A percentile compares a stretch with the other conserved stretches of the same genome.
Evolutionary conservation across 768 basidiomycete species (phyloP).

Genomic region (Boletus subparvulus): DNA sequence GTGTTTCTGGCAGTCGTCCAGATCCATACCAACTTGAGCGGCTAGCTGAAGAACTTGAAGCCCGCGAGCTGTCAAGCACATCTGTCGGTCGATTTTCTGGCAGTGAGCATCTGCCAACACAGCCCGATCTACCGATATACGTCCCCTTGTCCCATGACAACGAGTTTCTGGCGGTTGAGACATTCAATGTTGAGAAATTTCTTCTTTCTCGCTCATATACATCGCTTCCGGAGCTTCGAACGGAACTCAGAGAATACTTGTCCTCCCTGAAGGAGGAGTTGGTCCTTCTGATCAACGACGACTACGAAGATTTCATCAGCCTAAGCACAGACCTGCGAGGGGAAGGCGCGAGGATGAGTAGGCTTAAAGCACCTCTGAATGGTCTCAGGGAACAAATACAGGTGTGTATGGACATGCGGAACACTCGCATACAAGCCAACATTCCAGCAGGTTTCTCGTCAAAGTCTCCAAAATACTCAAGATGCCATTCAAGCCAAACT

Average conservation of each 20-base stretch:
- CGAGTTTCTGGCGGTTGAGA: constrained; percentile 61
- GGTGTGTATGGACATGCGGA: constrained; percentile 43
- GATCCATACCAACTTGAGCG: constrained; percentile 71
- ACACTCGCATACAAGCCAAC: background rate
- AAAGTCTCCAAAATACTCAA: constrained; percentile 64
- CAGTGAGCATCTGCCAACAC: constrained; percentile 7
- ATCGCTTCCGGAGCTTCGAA: constrained; percentile 82
- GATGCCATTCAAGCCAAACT: constrained; percentile 77
- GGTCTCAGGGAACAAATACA: constrained; percentile 64
- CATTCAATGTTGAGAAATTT: constrained; percentile 84
- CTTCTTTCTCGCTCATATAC: constrained; percentile 83
- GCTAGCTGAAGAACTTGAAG: constrained; percentile 69
- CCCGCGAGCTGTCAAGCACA: constrained; percentile 45
- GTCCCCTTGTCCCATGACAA: constrained; percentile 80
- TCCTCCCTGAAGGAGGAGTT: constrained; percentile 86
- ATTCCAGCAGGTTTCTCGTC: constrained; percentile 49
- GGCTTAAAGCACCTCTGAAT: constrained; percentile 65
- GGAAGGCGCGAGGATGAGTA: constrained; percentile 71
- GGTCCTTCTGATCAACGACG: constrained; percentile 93
- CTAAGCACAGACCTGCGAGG: constrained; percentile 89
- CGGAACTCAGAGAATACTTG: constrained; percentile 85
- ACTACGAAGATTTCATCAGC: constrained; percentile 97
- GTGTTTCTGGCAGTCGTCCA: constrained; percentile 8
- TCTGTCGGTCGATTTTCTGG: constrained; percentile 4
- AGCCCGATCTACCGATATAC: constrained; percentile 58